Base-by-base conservation (phyloP, 2,329 filamentous ascomycete species). In the Moelleriella libera region DNA sequence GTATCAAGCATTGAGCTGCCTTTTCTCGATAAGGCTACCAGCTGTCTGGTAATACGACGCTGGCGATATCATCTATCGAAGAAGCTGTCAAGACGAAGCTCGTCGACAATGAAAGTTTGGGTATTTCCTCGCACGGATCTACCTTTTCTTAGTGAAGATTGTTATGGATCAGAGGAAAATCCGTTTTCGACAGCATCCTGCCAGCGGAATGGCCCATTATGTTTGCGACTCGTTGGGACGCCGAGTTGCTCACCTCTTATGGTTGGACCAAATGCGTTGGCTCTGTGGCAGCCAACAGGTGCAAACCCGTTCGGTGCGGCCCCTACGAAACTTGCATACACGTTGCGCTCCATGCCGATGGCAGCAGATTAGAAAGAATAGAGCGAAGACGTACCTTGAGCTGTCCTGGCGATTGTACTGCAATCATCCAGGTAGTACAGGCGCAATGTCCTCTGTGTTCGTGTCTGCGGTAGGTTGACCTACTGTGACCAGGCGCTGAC, bases 251-350 rank as follows among this genome's bases (percentile, higher is more conserved):
- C 52, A 97, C 87, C 49, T 89, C 85, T 51, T 89, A 89, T 59
- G 92, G 92, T 63, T 98, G 92, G 92, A 86, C 97, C 52, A 92
- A 98, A 72, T 97, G 90, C 64, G 90, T 97, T 59, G 92, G 92
- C 52, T 97, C 90, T 65, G 92, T 21, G 21, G 21, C 21, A 21
- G 21, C 21, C 21, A 21, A 21, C 2, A 21, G 21, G 21, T 21
- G 21, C 21, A 21, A 21, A 21, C 21, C 21, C 21, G 21, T 21
- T 21, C 21, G 21, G 21, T 3, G 21, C 21, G 21, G 21, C 21
- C 21, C 21, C 21, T 21, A 21, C 21, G 21, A 21, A 21, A 21
- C 2, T 21, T 21, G 21, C 2, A 21, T 3, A 21, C 21, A 21
- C 2, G 21, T 3, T 21, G 21, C 21, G 21, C 21, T 21, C 21